A percentile compares a stretch with the other conserved stretches of the same genome.
These are phyloP conservation scores for Alternaria sp. DNA, from an alignment of 2,329 filamentous ascomycete genomes.

Conservation along the genomic window DNA sequence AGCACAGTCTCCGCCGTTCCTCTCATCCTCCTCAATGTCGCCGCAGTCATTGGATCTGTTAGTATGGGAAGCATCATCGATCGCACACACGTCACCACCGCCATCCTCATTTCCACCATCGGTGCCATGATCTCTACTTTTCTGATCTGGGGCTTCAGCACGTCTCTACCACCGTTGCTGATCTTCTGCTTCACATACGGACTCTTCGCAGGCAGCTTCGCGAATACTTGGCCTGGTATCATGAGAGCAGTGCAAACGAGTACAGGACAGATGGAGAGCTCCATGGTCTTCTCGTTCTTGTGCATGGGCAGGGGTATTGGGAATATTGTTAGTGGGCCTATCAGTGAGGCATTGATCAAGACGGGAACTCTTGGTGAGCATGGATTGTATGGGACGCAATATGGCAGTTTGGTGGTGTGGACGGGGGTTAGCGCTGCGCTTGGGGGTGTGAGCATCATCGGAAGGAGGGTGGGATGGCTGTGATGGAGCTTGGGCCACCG, in stretches of 20 bases:
- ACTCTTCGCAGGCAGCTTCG: constrained; percentile 40
- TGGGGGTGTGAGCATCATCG: constrained; percentile 32
- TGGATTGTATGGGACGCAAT: constrained; percentile 51
- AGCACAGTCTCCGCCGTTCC: constrained; percentile 37
- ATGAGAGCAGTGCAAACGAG: constrained; percentile 28
- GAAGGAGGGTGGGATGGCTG: constrained; percentile 16
- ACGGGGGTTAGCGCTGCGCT: constrained; percentile 50
- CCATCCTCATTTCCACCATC: constrained; percentile 51
- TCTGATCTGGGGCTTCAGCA: constrained; percentile 56
- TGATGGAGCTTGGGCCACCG: background rate
- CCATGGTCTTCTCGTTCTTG: constrained; percentile 56
- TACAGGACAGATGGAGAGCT: constrained; percentile 34
- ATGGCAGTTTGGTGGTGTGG: constrained; percentile 51
- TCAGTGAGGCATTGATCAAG: constrained; percentile 55
- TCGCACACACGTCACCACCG: constrained; percentile 49
- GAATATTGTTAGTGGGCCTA: constrained; percentile 57
- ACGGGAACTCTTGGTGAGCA: constrained; percentile 16
- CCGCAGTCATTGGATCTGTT: constrained; percentile 46
- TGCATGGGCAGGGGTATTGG: constrained; percentile 58
- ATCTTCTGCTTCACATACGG: constrained; percentile 46
- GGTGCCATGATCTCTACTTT: constrained; percentile 53
- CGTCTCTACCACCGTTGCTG: constrained; percentile 43
- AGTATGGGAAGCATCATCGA: constrained; percentile 51
- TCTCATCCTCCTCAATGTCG: constrained; percentile 46
- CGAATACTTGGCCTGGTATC: constrained; percentile 35